Evolutionary conservation across 805 yeast genomes (phyloP).

Genomic region (Yamadazyma scolyti): DNA sequence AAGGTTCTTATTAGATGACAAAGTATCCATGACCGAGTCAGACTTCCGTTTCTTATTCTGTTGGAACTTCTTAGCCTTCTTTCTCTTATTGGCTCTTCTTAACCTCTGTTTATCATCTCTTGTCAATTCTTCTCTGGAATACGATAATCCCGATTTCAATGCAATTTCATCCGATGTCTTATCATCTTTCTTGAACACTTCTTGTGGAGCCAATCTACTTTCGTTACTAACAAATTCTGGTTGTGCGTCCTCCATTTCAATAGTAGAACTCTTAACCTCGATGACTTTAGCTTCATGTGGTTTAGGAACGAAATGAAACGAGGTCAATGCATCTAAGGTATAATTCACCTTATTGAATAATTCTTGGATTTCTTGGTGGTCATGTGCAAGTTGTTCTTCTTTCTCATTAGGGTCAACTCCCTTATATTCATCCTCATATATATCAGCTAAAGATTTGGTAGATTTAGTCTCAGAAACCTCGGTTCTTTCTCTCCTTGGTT

Average conservation of each 20-base stretch:
- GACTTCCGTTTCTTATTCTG: conserved; percentile 39
- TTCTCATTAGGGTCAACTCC: conserved; percentile 42
- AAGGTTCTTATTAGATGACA: conserved; percentile 68
- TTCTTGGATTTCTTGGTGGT: conserved; percentile 74
- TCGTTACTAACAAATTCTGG: conserved; percentile 78
- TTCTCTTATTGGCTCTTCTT: conserved; percentile 83
- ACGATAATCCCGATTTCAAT: conserved; percentile 72
- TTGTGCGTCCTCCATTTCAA: conserved; percentile 94
- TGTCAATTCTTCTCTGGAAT: conserved; percentile 76
- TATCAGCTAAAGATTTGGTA: conserved; percentile 81
- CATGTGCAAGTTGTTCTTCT: conserved; percentile 62
- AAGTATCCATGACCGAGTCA: conserved; percentile 64
- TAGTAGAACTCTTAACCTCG: conserved; percentile 80
- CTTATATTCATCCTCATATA: conserved; percentile 82
- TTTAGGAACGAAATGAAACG: conserved; percentile 94
- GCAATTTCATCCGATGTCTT: conserved; percentile 54
- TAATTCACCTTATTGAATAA: conserved; percentile 60
- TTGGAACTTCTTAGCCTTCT: conserved; percentile 55
- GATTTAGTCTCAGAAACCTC: conserved; percentile 85
- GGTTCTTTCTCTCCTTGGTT: conserved; percentile 41
- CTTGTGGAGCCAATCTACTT: conserved; percentile 90
- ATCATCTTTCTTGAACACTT: conserved; percentile 60
- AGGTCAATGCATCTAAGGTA: conserved; percentile 81
- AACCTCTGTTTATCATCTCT: conserved; percentile 84
- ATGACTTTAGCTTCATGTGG: conserved; percentile 71